Evolutionary conservation across 2,329 filamentous ascomycete genomes (phyloP).

Genomic region (Trichoderma simmonsii): DNA sequence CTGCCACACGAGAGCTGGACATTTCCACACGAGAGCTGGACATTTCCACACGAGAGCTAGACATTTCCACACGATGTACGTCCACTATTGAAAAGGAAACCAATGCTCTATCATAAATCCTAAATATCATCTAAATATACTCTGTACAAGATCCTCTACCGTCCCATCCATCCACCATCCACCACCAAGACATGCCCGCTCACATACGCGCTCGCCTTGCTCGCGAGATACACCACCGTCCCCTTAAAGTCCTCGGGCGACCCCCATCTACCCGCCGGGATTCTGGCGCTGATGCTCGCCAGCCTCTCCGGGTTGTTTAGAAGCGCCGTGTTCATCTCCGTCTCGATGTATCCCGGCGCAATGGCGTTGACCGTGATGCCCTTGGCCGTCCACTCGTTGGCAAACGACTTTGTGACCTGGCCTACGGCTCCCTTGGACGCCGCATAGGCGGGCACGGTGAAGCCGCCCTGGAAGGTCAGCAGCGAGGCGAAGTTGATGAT

Average conservation of each 20-base stretch:
- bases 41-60: not conserved
- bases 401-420: constrained; percentile 79
- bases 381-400: constrained; percentile 80
- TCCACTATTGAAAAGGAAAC: not conserved
- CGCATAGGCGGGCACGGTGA: constrained; percentile 86
- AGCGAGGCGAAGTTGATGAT: constrained; percentile 86
- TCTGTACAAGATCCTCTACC: constrained; percentile 44
- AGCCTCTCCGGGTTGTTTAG: constrained; percentile 68
- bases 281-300: constrained; percentile 71
- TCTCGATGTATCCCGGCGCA: constrained; percentile 85
- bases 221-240: constrained; percentile 72
- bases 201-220: constrained; percentile 74
- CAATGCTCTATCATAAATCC: not conserved
- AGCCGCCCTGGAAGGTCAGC: constrained; percentile 79
- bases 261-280: constrained; percentile 83
- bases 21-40: not conserved
- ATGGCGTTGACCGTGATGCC: constrained; percentile 86
- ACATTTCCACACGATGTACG: not conserved
- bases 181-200: constrained; percentile 79
- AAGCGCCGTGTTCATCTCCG: constrained; percentile 90
- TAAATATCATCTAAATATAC: not conserved
- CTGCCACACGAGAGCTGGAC: not conserved
- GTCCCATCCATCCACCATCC: constrained; percentile 91
- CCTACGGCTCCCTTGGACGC: constrained; percentile 81
- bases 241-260: constrained; percentile 85